Base-by-base conservation (phyloP, 2,329 filamentous ascomycete species). In the Pseudogymnoascus sp. region DNA sequence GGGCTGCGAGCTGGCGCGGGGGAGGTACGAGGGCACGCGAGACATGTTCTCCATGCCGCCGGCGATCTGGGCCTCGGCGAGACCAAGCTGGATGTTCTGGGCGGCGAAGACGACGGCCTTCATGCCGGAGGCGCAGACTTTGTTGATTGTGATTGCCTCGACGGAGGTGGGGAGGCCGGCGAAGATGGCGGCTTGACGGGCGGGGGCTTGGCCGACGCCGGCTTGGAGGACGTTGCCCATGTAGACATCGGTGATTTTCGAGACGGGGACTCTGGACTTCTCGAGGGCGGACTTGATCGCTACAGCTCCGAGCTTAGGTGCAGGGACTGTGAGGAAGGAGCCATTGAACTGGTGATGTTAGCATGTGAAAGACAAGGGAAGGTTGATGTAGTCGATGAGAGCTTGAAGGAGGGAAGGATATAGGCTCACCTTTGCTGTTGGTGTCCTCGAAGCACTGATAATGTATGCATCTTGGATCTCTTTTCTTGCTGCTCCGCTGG, bases 31-130 rank as follows among this genome's bases (percentile, higher is more conserved):
- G 2, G 95, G 95, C 4, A 96, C 91, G 40, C 89, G 84, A 5
- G 90, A 91, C 95, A 99, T 99, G 77, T 91, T 97, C 79, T 99
- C 95, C 90, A 99, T 97, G 62, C 95, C 95, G 66, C 95, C 95
- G 1, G 95, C 95, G 6, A 98, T 82, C 74, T 96, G 90, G 0
- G 90, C 93, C 71, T 96, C 90, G 14, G 91, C 85, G 8, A 96
- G 82, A 4, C 95, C 93, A 10, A 99, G 84, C 77, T 97, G 91
- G 70, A 98, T 96, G 72, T 96, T 95, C 73, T 96, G 91, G 1
- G 93, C 93, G 1, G 93, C 95, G 50, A 98, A 84, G 22, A 84
- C 87, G 4, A 98, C 92, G 1, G 95, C 90, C 77, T 99, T 99
- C 68, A 99, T 81, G 4, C 95, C 95, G 0, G 93, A 97, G 3